Evolutionary conservation across 352 stramenopile species (phyloP).

Genomic region (Globisporangium takayamanum): DNA sequence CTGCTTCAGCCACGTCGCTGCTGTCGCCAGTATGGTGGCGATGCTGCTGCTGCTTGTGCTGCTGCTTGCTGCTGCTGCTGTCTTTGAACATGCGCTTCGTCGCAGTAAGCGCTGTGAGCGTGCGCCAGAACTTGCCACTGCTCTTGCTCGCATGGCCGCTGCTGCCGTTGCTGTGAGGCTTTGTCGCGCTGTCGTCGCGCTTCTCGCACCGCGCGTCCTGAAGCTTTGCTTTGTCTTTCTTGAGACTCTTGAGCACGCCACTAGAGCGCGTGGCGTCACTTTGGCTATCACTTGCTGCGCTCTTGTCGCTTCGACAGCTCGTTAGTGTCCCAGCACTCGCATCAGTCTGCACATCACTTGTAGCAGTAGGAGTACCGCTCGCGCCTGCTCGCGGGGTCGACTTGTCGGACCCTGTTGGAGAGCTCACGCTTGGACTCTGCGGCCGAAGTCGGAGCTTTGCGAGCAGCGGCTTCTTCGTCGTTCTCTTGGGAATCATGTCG

Average conservation of each 20-base stretch:
- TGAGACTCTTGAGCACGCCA: conserved; percentile 12
- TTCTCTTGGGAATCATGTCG: neutral
- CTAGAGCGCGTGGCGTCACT: neutral
- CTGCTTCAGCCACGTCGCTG: neutral
- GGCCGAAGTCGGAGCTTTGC: conserved; percentile 49
- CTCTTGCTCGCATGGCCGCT: conserved; percentile 4
- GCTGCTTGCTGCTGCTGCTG: neutral
- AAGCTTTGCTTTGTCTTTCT: conserved; percentile 4
- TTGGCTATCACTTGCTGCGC: neutral
- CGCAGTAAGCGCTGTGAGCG: conserved; percentile 28
- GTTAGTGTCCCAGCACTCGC: neutral
- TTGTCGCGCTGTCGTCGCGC: conserved; percentile 2
- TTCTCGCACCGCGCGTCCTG: neutral
- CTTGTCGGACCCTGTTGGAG: conserved; percentile 9
- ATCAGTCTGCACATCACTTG: neutral
- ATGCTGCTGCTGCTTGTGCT: conserved; percentile 13
- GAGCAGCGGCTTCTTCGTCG: conserved; percentile 37
- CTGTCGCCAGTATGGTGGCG: neutral
- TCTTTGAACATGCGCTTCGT: conserved; percentile 26
- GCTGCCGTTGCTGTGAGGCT: neutral
- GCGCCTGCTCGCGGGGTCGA: conserved; percentile 6
- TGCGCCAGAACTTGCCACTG: conserved; percentile 33
- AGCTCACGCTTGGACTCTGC: conserved; percentile 24
- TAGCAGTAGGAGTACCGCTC: neutral
- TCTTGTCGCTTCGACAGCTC: neutral